A percentile compares a stretch with the other conserved stretches of the same genome.
Evolutionary conservation across 345 rosid genomes (phyloP).

Genomic region (Chamaenerion angustifolium): DNA sequence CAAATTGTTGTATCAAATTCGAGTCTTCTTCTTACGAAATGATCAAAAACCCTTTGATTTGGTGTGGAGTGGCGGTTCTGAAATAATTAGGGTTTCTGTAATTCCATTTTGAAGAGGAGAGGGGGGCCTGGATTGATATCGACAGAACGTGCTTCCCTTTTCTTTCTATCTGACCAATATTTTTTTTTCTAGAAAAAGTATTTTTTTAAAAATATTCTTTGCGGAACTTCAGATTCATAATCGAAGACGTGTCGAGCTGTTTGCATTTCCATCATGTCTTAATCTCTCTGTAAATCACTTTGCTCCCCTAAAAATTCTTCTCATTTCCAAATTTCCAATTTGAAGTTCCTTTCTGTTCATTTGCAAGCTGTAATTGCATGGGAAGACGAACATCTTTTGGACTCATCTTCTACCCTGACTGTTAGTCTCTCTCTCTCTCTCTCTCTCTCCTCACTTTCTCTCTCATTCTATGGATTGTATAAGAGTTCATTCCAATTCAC

Average conservation of each 20-base stretch:
- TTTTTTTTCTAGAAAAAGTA: background rate
- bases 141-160: too few species aligned
- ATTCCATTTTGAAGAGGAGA: too few species aligned
- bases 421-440: background rate
- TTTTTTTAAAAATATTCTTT: background rate
- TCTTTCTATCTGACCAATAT: too few species aligned
- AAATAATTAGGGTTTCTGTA: too few species aligned
- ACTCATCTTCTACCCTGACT: background rate
- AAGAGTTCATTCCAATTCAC: constrained; percentile 10
- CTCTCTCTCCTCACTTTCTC: constrained; percentile 4
- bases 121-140: too few species aligned
- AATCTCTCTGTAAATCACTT: constrained; percentile 9
- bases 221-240: constrained; percentile 3
- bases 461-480: background rate
- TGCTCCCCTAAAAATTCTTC: constrained; percentile 5
- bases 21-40: too few species aligned
- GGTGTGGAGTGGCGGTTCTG: too few species aligned
- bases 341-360: background rate
- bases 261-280: constrained; percentile 8
- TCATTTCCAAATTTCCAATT: constrained; percentile 1
- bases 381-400: constrained; percentile 9
- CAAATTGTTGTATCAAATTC: too few species aligned
- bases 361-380: constrained; percentile 42
- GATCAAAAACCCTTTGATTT: too few species aligned
- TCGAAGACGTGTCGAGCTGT: constrained; percentile 70